Evolutionary conservation across 2,329 filamentous ascomycete species (phyloP).

Genomic region (Aplosporella prunicola): DNA sequence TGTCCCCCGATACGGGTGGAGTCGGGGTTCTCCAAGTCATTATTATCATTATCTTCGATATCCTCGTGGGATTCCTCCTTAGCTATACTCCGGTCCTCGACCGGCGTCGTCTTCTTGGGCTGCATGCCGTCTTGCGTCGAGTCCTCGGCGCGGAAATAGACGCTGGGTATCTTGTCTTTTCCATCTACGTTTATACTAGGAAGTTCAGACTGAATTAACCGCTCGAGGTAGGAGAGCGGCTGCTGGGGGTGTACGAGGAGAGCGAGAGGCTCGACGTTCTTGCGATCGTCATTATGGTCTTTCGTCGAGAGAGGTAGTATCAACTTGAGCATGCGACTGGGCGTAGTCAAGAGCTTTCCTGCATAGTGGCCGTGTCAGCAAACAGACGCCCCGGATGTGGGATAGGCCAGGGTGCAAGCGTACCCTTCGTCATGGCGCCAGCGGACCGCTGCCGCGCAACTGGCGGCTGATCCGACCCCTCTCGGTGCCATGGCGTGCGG

Average conservation of each 20-base stretch:
- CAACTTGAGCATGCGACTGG: conserved; percentile 69
- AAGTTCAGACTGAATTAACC: conserved; percentile 79
- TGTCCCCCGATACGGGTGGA: conserved; percentile 44
- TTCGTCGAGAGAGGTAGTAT: conserved; percentile 63
- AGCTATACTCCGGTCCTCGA: conserved; percentile 17
- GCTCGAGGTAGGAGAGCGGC: conserved; percentile 80
- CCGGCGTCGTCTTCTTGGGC: conserved; percentile 20
- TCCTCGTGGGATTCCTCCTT: conserved; percentile 22
- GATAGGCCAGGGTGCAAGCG: background rate
- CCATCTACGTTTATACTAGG: conserved; percentile 55
- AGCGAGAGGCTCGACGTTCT: conserved; percentile 73
- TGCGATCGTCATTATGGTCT: conserved; percentile 50
- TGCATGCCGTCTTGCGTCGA: conserved; percentile 50
- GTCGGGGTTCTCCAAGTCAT: conserved; percentile 38
- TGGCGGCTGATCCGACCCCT: conserved; percentile 50
- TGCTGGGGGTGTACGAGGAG: conserved; percentile 83
- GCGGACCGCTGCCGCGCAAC: conserved; percentile 43
- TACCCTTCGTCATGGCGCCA: conserved; percentile 57
- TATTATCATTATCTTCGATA: conserved; percentile 20
- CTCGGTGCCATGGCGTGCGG: conserved; percentile 56
- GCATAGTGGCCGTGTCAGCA: background rate
- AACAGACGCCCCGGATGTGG: background rate
- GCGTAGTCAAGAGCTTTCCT: conserved; percentile 74
- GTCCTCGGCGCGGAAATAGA: conserved; percentile 75
- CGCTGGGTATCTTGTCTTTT: conserved; percentile 59